Evolutionary conservation across 805 yeast species (phyloP).

Genomic region (Yamadazyma paraphyllophila): DNA sequence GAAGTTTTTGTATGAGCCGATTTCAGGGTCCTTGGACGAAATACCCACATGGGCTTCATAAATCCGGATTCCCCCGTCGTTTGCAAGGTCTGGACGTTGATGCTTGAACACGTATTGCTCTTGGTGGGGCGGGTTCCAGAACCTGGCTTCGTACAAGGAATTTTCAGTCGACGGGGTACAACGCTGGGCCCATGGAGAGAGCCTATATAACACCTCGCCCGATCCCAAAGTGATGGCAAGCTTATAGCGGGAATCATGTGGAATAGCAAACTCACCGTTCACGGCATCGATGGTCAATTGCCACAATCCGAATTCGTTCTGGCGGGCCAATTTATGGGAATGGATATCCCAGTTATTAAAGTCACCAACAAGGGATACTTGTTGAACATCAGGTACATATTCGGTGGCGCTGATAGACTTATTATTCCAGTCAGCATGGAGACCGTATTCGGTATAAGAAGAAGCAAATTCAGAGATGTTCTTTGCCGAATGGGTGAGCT

Average conservation of each 20-base stretch:
- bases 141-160: conserved; percentile 74
- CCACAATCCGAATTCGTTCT: conserved; percentile 72
- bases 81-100: conserved; percentile 53
- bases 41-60: conserved; percentile 97
- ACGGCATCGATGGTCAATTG: conserved; percentile 55
- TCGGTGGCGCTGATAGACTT: conserved; percentile 65
- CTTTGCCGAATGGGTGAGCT: conserved; percentile 52
- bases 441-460: conserved; percentile 74
- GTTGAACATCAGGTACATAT: conserved; percentile 86
- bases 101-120: conserved; percentile 58
- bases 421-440: conserved; percentile 56
- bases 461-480: conserved; percentile 61
- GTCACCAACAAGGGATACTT: conserved; percentile 84
- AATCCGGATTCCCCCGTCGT: conserved; percentile 55
- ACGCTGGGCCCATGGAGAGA: conserved; percentile 87
- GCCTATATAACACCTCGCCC: conserved; percentile 71
- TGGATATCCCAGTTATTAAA: conserved; percentile 79
- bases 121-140: conserved; percentile 75
- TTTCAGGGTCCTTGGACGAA: conserved; percentile 82
- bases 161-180: conserved; percentile 69
- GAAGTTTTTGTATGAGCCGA: conserved; percentile 85
- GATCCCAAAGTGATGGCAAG: conserved; percentile 61
- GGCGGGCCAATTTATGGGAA: conserved; percentile 50
- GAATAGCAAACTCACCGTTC: conserved; percentile 60
- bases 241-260: conserved; percentile 79